Conservation (phyloP, 75 land plant species). For the Gnetum montanum region DNA sequence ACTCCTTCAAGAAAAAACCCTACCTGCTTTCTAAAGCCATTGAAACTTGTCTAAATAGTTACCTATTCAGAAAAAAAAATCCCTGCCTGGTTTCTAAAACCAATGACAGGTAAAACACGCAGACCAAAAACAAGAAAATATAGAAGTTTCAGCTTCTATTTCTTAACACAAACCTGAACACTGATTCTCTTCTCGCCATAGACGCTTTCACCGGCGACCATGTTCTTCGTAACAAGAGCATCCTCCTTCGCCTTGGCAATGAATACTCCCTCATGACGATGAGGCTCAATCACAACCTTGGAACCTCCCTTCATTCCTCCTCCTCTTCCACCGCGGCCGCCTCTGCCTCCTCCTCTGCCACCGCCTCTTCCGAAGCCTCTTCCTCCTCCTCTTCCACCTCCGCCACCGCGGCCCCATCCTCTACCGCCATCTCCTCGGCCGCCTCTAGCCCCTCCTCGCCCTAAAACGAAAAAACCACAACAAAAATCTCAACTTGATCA, state of each 20-base stretch:
- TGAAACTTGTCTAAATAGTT: too few species aligned
- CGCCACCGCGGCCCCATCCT: conserved; percentile 11
- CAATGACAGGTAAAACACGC: too few species aligned
- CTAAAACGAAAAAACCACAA: not conserved
- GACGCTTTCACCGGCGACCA: conserved; percentile 80
- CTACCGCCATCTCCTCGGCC: conserved; percentile 15
- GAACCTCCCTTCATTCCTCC: conserved; percentile 72
- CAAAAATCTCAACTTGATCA: not conserved
- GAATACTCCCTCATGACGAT: conserved; percentile 86
- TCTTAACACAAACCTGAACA: conserved; percentile 56
- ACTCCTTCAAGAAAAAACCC: too few species aligned
- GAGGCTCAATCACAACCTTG: conserved; percentile 70
- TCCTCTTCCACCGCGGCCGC: conserved; percentile 40
- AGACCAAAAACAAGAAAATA: too few species aligned
- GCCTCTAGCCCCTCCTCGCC: too few species aligned
- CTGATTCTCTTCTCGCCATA: conserved; percentile 88
- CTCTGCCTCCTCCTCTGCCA: conserved; percentile 20
- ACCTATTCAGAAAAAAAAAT: too few species aligned
- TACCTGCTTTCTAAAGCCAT: too few species aligned
- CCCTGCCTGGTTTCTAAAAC: too few species aligned
- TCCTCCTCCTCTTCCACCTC: conserved; percentile 21
- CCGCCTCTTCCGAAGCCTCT: conserved; percentile 26
- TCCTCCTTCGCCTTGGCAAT: conserved; percentile 93
- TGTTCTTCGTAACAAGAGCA: conserved; percentile 69
- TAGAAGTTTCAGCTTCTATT: too few species aligned